These are phyloP conservation scores for Iberis pinnata DNA, from an alignment of 345 rosid species.

Conservation along the genomic window DNA sequence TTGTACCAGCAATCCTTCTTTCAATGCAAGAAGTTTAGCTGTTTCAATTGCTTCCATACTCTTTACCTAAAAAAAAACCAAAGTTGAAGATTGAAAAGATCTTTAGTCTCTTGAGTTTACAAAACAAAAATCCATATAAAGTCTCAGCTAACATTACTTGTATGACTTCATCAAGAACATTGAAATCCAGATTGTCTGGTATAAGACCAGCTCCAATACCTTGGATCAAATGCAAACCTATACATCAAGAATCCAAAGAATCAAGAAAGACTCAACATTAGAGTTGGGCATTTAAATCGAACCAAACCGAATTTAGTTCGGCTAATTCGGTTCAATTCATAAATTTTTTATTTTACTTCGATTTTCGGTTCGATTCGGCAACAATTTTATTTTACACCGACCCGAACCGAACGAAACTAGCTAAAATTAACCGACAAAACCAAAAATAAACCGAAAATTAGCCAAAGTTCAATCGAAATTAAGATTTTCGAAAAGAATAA, in stretches of 20 bases:
- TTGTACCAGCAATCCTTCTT: constrained; percentile 55
- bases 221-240: constrained; percentile 44
- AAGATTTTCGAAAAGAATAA: no score
- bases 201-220: constrained; percentile 43
- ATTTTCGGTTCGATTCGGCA: no score
- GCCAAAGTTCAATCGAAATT: no score
- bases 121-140: not conserved
- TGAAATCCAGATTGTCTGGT: constrained; percentile 35
- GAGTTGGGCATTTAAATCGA: no score
- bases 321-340: no score
- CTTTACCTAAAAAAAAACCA: constrained; percentile 32
- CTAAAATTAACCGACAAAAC: no score
- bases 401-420: no score
- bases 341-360: no score
- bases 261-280: not conserved
- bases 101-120: constrained; percentile 9
- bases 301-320: no score
- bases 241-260: not conserved
- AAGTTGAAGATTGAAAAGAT: no score
- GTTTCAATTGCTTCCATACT: constrained; percentile 48
- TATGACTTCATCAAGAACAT: constrained; percentile 35
- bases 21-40: constrained; percentile 45
- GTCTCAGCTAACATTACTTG: constrained; percentile 30
- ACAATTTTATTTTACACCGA: no score
- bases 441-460: no score